These are phyloP conservation scores for Paraglomus occultum DNA, from an alignment of 192 early-diverging fungal species.

Conservation along the genomic window DNA sequence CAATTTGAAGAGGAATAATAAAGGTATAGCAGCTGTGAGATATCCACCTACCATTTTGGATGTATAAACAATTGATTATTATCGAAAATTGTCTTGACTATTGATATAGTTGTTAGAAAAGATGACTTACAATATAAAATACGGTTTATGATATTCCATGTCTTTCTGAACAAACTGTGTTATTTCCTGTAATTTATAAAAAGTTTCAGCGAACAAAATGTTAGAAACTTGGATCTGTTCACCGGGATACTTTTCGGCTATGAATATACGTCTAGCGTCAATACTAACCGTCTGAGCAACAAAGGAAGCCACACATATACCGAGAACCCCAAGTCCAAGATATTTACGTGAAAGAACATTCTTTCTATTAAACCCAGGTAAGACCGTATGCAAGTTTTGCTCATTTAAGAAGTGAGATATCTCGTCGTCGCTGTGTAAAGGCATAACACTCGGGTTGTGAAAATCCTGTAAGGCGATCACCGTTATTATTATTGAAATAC, in stretches of 20 bases:
- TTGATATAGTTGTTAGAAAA: slow-evolving; percentile 32
- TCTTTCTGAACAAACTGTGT: slow-evolving; percentile 58
- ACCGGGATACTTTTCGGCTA: neutral
- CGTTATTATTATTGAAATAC: too few species aligned
- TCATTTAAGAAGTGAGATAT: too few species aligned
- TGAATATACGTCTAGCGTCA: slow-evolving; percentile 7
- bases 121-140: slow-evolving; percentile 53
- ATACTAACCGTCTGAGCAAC: slow-evolving; percentile 22
- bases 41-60: slow-evolving; percentile 34
- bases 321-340: slow-evolving; percentile 1
- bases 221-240: neutral
- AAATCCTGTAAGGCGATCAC: too few species aligned
- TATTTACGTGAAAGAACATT: neutral
- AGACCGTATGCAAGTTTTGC: too few species aligned
- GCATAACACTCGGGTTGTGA: too few species aligned
- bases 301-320: slow-evolving; percentile 22
- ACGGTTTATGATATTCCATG: slow-evolving; percentile 58
- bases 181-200: slow-evolving; percentile 40
- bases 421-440: too few species aligned
- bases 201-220: neutral
- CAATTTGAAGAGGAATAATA: slow-evolving; percentile 42
- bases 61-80: slow-evolving; percentile 14
- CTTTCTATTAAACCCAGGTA: too few species aligned
- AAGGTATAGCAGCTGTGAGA: slow-evolving; percentile 42
- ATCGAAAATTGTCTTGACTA: slow-evolving; percentile 28